These are phyloP conservation scores for Hemisphaericaspora subhashii DNA, from an alignment of 1,139 yeast genomes.

Conservation along the genomic window DNA sequence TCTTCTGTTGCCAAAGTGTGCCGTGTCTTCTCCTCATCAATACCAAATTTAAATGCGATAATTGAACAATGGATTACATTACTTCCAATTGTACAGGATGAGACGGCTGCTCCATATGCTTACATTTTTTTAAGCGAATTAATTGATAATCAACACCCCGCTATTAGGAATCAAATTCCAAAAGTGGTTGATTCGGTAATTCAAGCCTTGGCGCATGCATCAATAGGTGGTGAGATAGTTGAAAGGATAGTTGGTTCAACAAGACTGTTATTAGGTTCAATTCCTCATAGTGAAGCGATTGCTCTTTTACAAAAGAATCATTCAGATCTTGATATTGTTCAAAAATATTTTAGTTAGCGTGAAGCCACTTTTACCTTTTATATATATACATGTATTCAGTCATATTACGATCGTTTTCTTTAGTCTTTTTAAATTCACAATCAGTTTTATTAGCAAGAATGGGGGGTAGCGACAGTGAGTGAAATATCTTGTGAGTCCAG, in stretches of 20 bases:
- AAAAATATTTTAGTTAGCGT: conserved; percentile 34
- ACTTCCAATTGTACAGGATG: conserved; percentile 81
- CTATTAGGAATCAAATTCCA: conserved; percentile 57
- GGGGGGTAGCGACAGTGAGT: no score
- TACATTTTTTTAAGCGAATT: conserved; percentile 76
- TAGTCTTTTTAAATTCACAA: background rate
- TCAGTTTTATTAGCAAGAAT: no score
- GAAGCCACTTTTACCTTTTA: background rate
- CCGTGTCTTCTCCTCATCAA: conserved; percentile 52
- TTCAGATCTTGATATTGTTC: conserved; percentile 59
- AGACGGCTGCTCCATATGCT: conserved; percentile 87
- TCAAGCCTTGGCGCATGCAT: conserved; percentile 70
- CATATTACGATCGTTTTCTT: background rate
- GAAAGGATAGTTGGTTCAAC: conserved; percentile 62
- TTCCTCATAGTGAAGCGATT: conserved; percentile 67
- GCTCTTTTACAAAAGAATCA: conserved; percentile 62
- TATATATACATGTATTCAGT: no score
- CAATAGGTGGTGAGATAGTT: conserved; percentile 71
- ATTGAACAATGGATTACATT: conserved; percentile 77
- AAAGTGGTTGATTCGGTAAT: conserved; percentile 71
- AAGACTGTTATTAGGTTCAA: conserved; percentile 45
- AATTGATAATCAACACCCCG: conserved; percentile 67
- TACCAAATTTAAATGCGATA: conserved; percentile 64
- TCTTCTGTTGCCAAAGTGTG: conserved; percentile 83
- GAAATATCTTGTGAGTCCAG: no score